Evolutionary conservation across 2,329 filamentous ascomycete species (phyloP).

Genomic region (Neofusicoccum kwambonambiense): DNA sequence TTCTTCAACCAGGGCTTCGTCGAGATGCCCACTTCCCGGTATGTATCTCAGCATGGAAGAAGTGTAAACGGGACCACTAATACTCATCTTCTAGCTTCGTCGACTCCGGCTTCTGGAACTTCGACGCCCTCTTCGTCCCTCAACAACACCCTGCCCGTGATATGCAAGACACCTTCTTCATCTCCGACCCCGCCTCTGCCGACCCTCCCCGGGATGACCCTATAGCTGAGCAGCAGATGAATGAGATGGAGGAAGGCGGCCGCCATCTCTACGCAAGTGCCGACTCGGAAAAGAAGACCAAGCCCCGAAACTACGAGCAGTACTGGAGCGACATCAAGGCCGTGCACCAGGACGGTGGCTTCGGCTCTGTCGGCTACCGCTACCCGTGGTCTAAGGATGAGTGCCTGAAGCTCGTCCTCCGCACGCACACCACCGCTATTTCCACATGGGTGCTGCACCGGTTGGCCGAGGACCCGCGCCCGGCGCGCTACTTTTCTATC

Average conservation of each 20-base stretch:
- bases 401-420: slow-evolving; percentile 80
- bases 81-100: slow-evolving; percentile 59
- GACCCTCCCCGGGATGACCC: slow-evolving; percentile 64
- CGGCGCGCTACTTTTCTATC: slow-evolving; percentile 97
- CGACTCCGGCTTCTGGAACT: slow-evolving; percentile 99
- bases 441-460: slow-evolving; percentile 89
- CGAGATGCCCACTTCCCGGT: slow-evolving; percentile 91
- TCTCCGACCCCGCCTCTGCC: slow-evolving; percentile 79
- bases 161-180: slow-evolving; percentile 97
- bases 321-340: slow-evolving; percentile 87
- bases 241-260: slow-evolving; percentile 49
- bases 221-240: slow-evolving; percentile 45
- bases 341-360: slow-evolving; percentile 89
- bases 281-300: slow-evolving; percentile 52
- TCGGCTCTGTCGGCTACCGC: slow-evolving; percentile 91
- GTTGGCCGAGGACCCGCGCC: slow-evolving; percentile 77
- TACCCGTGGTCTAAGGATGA: slow-evolving; percentile 92
- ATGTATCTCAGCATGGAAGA: slow-evolving; percentile 20
- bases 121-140: slow-evolving; percentile 92
- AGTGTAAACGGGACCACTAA: not conserved
- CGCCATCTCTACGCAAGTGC: slow-evolving; percentile 54
- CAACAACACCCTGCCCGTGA: slow-evolving; percentile 98
- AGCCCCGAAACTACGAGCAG: slow-evolving; percentile 67
- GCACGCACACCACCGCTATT: slow-evolving; percentile 93
- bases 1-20: slow-evolving; percentile 99